These are phyloP conservation scores for Suillus weaverae DNA, from an alignment of 768 basidiomycete genomes.

Conservation along the genomic window DNA sequence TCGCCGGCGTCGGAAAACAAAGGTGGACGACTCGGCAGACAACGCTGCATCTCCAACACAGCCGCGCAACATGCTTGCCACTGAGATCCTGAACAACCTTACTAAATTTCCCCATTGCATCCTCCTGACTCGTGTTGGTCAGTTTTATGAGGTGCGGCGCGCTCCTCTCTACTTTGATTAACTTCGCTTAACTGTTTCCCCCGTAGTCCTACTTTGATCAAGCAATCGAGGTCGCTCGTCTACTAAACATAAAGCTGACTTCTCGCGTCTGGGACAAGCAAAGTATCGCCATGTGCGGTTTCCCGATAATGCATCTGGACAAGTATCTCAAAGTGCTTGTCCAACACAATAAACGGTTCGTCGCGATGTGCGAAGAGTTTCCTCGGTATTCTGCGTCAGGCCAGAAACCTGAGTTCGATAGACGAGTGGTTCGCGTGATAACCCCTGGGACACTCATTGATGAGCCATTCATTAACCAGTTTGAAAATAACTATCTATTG, in stretches of 20 bases:
- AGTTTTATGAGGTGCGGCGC: constrained; percentile 84
- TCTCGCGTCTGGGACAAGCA: constrained; percentile 71
- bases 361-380: constrained; percentile 95
- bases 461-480: constrained; percentile 82
- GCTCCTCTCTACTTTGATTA: constrained; percentile 1
- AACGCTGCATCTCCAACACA: constrained; percentile 14
- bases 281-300: constrained; percentile 84
- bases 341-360: constrained; percentile 78
- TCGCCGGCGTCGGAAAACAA: neutral
- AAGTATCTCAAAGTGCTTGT: constrained; percentile 86
- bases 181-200: constrained; percentile 10
- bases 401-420: constrained; percentile 62
- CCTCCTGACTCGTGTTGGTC: constrained; percentile 87
- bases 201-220: constrained; percentile 91
- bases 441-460: constrained; percentile 95
- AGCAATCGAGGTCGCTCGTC: constrained; percentile 70
- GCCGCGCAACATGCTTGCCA: constrained; percentile 57
- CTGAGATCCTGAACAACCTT: constrained; percentile 70
- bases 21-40: constrained; percentile 4
- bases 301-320: constrained; percentile 82
- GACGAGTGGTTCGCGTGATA: constrained; percentile 83
- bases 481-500: constrained; percentile 89
- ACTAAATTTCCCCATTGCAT: constrained; percentile 83
- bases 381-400: constrained; percentile 47
- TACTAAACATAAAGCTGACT: constrained; percentile 84